Conservation (phyloP, 1,284 basidiomycete species). For the Ganoderma multipileum region DNA sequence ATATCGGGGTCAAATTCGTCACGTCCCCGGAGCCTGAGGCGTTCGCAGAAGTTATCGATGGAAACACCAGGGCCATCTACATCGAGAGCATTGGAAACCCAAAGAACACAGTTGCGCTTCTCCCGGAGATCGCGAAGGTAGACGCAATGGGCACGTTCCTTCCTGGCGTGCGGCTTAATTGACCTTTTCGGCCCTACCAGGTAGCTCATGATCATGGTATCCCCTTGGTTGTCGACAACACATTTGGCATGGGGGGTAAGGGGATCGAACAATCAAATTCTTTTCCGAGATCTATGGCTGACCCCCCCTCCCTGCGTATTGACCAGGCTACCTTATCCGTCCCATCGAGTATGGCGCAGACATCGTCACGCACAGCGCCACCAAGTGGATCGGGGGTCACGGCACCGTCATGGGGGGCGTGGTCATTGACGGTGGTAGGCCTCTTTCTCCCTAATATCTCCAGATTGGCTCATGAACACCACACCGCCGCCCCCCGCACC, state of each 20-base stretch:
- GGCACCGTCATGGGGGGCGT: slow-evolving; percentile 89
- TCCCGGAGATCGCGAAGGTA: slow-evolving; percentile 77
- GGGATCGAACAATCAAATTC: too few relatives aligned
- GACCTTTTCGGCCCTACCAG: slow-evolving; percentile 21
- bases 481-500: not conserved
- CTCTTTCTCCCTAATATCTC: not conserved
- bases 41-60: slow-evolving; percentile 79
- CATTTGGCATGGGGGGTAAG: slow-evolving; percentile 83
- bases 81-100: slow-evolving; percentile 91
- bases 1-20: slow-evolving; percentile 84
- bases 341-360: slow-evolving; percentile 84
- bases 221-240: slow-evolving; percentile 89
- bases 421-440: slow-evolving; percentile 74
- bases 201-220: slow-evolving; percentile 76
- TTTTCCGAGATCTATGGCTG: not conserved
- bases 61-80: slow-evolving; percentile 80
- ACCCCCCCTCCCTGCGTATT: too few relatives aligned
- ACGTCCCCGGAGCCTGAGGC: slow-evolving; percentile 64
- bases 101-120: slow-evolving; percentile 76
- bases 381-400: slow-evolving; percentile 93
- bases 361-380: slow-evolving; percentile 87
- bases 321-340: slow-evolving; percentile 68
- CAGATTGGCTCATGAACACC: not conserved
- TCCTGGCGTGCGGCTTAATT: slow-evolving; percentile 19
- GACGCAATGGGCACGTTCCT: not conserved